Conservation (phyloP, 2,329 filamentous ascomycete genomes). For the Colletotrichum limetticola region DNA sequence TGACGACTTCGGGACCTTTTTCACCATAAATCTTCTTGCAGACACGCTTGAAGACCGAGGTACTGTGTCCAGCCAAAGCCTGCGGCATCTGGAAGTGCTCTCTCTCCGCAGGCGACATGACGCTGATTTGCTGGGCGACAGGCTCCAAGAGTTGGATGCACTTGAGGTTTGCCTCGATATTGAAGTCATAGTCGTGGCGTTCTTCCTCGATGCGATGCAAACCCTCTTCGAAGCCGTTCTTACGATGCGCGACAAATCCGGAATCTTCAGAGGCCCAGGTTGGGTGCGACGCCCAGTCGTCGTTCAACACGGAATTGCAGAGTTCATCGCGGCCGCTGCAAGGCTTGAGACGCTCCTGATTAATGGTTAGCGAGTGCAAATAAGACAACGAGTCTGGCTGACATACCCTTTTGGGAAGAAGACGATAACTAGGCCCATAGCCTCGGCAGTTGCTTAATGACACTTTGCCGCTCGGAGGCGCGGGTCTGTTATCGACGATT, state of each 20-base stretch:
- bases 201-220: conserved; percentile 98
- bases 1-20: conserved; percentile 84
- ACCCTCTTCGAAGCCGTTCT: conserved; percentile 94
- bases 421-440: conserved; percentile 93
- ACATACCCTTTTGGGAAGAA: conserved; percentile 82
- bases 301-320: conserved; percentile 92
- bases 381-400: neutral
- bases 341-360: conserved; percentile 82
- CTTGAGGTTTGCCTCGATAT: conserved; percentile 93
- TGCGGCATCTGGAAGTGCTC: conserved; percentile 81
- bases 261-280: conserved; percentile 99
- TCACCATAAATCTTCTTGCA: conserved; percentile 98
- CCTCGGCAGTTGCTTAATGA: conserved; percentile 95
- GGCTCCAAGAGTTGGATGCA: conserved; percentile 97
- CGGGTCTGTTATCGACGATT: conserved; percentile 80
- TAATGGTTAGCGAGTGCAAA: neutral
- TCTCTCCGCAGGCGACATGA: conserved; percentile 79
- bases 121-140: conserved; percentile 88
- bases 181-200: conserved; percentile 97
- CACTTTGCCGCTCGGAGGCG: conserved; percentile 82
- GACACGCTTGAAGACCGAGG: conserved; percentile 95
- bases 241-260: conserved; percentile 96
- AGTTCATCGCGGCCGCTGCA: conserved; percentile 96
- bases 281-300: conserved; percentile 98
- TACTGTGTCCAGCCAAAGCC: conserved; percentile 90